A percentile compares a stretch with the other conserved stretches of the same genome.
phyloP scores from a whole-genome alignment of 1,284 basidiomycete species.

The Singerocomus inundabilis region DNA sequence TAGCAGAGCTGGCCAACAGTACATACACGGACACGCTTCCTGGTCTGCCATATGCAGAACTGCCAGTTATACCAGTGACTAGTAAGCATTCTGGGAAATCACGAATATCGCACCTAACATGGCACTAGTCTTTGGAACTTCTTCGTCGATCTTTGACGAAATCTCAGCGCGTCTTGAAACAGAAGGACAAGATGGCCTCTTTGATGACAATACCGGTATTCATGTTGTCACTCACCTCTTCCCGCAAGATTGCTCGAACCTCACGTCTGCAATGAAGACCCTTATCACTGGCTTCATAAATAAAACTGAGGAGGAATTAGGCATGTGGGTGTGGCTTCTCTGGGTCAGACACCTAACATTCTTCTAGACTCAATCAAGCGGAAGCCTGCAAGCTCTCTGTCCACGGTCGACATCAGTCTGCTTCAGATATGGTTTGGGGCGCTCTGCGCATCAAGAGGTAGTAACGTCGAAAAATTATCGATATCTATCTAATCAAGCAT shows the following conservation, averaged over 20 bases:
- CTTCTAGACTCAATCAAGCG: conserved; percentile 36
- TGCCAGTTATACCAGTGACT: conserved; percentile 55
- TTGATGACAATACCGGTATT: conserved; percentile 21
- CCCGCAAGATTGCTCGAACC: conserved; percentile 55
- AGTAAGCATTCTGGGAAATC: conserved; percentile 37
- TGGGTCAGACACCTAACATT: conserved; percentile 2
- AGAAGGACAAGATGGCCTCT: conserved; percentile 29
- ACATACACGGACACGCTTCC: conserved; percentile 42
- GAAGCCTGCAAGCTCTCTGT: conserved; percentile 49
- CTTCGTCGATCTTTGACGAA: conserved; percentile 44
- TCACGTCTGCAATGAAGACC: conserved; percentile 53
- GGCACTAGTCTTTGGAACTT: conserved; percentile 30
- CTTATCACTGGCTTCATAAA: conserved; percentile 56
- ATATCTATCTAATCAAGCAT: conserved; percentile 11
- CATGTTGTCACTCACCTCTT: conserved; percentile 50
- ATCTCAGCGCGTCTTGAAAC: conserved; percentile 39
- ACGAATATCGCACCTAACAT: conserved; percentile 10
- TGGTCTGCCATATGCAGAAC: conserved; percentile 50
- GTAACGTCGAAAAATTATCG: background rate
- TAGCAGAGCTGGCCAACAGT: conserved; percentile 40
- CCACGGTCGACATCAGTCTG: conserved; percentile 57
- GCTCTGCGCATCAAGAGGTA: conserved; percentile 39
- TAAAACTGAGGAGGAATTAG: conserved; percentile 31
- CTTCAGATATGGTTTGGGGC: conserved; percentile 58
- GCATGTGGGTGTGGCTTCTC: conserved; percentile 21